Base-by-base conservation (phyloP, 2,329 filamentous ascomycete genomes). In the Graphium sp. region DNA sequence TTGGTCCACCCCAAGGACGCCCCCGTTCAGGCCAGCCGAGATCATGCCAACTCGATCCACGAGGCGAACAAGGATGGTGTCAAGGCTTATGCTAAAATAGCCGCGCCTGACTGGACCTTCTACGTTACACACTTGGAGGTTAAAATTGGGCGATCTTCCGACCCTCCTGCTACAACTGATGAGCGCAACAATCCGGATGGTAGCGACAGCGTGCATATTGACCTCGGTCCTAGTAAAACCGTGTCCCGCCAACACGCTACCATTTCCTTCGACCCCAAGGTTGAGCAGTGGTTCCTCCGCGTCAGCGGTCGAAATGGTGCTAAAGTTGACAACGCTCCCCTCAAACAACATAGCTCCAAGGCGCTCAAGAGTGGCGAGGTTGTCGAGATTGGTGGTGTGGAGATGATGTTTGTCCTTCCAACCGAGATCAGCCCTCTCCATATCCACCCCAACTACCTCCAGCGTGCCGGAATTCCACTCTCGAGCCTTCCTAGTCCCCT, bases 391-490 rank as follows among this genome's bases (percentile, higher is more conserved):
- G 79, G 78, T 41, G 81, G 81, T 30, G 80, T 89, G 1, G 87
- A 98, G 56, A 98, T 98, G 89, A 87, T 95, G 62, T 98, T 98
- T 51, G 82, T 94, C 26, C 69, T 92, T n/a, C 87, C 89, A 1
- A 72, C 71, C 15, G 75, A 80, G 38, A 61, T 70, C 25, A 60
- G 58, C 32, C 67, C 70, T 15, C 62, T 84, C 16, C 61, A 67
- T 26, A 74, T 91, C 34, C 69, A 79, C 43, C 64, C 64, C 14
- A 67, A 56, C 41, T 84, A 78, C 44, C 64, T 80, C 11, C 67
- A 79, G 39, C 72, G 79, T 25, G 74, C 77, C 18, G 64, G 70
- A 16, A 55, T 74, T 18, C 48, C 40, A 5, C 39, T 42, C 18
- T 33, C 29, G n/a, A 15, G 21, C 5, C 13, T 31, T 9, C 28